phyloP scores from a whole-genome alignment of 1,139 yeast species.

The Saccharomycopsis hybrid region DNA sequence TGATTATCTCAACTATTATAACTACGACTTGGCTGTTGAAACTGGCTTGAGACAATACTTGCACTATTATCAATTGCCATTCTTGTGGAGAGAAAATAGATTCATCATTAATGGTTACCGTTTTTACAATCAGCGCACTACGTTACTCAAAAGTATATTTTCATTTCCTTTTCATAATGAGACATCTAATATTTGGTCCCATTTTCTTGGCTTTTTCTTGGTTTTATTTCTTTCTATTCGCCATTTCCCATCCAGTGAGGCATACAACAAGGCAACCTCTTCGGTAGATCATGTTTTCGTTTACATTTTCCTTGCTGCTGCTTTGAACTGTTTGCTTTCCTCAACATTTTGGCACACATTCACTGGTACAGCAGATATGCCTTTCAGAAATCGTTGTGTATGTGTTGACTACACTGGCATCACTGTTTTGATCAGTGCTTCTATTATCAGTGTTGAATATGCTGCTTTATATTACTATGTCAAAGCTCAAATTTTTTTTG shows the following conservation, averaged over 20 bases:
- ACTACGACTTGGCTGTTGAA: constrained; percentile 41
- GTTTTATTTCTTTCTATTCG: constrained; percentile 50
- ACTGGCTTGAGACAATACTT: constrained; percentile 53
- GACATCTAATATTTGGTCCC: constrained; percentile 92
- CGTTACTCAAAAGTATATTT: constrained; percentile 13
- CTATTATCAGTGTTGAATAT: constrained; percentile 81
- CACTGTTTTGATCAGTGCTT: constrained; percentile 83
- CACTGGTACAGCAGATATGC: constrained; percentile 63
- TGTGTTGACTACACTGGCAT: constrained; percentile 96
- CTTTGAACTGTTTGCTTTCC: constrained; percentile 68
- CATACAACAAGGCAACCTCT: constrained; percentile 30
- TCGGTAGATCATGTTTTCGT: constrained; percentile 44
- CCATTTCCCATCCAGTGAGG: constrained; percentile 55
- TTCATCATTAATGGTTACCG: constrained; percentile 81
- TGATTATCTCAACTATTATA: constrained; percentile 48
- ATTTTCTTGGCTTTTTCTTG: constrained; percentile 58
- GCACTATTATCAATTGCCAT: constrained; percentile 83
- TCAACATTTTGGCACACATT: constrained; percentile 92
- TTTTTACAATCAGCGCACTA: constrained; percentile 37
- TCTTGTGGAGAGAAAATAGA: constrained; percentile 90
- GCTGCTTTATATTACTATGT: constrained; percentile 66
- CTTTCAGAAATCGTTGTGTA: constrained; percentile 67
- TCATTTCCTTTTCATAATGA: constrained; percentile 70
- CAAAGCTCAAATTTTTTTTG: constrained; percentile 40
- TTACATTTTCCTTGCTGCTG: constrained; percentile 61